Percentiles rank a stretch among this genome's conserved stretches.
phyloP scores from a whole-genome alignment of 495 filamentous ascomycete genomes.

The Acidomyces sp. region DNA sequence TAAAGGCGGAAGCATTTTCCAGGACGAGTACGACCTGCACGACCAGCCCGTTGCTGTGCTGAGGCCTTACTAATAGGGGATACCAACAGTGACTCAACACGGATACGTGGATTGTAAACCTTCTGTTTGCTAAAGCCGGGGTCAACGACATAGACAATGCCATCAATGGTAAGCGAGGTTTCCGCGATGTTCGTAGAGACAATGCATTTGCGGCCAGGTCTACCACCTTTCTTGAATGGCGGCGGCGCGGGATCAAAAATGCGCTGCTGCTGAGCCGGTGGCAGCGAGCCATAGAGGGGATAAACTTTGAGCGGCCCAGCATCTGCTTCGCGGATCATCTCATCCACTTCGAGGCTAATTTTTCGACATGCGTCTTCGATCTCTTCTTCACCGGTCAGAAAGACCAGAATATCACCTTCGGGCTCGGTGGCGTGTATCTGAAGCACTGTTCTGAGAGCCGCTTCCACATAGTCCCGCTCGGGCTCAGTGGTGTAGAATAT shows the following conservation, averaged over 20 bases:
- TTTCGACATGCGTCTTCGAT: conserved; percentile 94
- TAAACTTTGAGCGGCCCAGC: conserved; percentile 82
- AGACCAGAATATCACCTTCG: conserved; percentile 90
- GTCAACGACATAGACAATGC: conserved; percentile 97
- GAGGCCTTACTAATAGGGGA: conserved; percentile 96
- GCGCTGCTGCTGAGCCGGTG: conserved; percentile 80
- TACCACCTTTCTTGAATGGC: conserved; percentile 56
- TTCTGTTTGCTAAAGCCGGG: conserved; percentile 99
- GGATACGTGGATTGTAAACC: conserved; percentile 93
- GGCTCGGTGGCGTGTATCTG: conserved; percentile 90
- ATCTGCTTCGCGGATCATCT: conserved; percentile 79
- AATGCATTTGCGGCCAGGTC: conserved; percentile 87
- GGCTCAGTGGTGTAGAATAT: conserved; percentile 97
- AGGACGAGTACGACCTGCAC: conserved; percentile 70
- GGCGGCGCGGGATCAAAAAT: conserved; percentile 86
- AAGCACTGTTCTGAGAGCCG: conserved; percentile 81
- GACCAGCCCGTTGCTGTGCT: conserved; percentile 77
- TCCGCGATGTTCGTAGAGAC: conserved; percentile 97
- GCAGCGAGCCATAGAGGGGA: conserved; percentile 86
- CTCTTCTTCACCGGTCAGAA: conserved; percentile 96
- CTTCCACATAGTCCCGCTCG: conserved; percentile 93
- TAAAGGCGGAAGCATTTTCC: conserved; percentile 96
- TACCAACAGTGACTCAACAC: conserved; percentile 89
- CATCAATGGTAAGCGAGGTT: conserved; percentile 93
- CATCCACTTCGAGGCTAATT: conserved; percentile 77